Percentiles rank a stretch among this genome's conserved stretches.
Evolutionary conservation across 2,329 filamentous ascomycete genomes (phyloP).

Genomic region (Penicillium sp.): DNA sequence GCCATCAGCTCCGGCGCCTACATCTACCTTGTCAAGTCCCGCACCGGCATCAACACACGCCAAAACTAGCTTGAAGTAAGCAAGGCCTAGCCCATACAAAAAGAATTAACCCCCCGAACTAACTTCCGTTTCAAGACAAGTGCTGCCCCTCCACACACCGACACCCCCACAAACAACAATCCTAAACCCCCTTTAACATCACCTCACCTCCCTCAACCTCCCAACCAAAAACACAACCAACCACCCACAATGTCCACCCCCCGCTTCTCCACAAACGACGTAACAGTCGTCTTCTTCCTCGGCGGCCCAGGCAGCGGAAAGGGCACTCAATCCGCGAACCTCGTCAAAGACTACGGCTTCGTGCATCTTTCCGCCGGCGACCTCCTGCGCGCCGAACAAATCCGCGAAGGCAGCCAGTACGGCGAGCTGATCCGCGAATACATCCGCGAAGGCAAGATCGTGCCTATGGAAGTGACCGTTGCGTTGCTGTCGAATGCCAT

Average conservation of each 20-base stretch:
- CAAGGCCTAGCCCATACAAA: neutral
- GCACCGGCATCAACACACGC: constrained; percentile 32
- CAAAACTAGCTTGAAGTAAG: constrained; percentile 13
- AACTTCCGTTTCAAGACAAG: constrained; percentile 5
- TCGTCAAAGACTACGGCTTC: constrained; percentile 87
- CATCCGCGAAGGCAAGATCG: constrained; percentile 92
- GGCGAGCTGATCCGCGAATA: constrained; percentile 89
- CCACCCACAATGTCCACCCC: constrained; percentile 51
- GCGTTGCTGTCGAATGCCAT: constrained; percentile 93
- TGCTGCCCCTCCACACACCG: constrained; percentile 39
- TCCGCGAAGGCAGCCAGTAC: constrained; percentile 81
- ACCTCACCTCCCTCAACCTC: neutral
- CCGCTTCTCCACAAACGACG: constrained; percentile 73
- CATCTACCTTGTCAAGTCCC: constrained; percentile 52
- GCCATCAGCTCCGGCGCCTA: constrained; percentile 52
- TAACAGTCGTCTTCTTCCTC: constrained; percentile 95
- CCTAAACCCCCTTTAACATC: neutral
- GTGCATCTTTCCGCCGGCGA: constrained; percentile 91
- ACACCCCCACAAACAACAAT: constrained; percentile 49
- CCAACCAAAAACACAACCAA: neutral
- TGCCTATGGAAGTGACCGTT: constrained; percentile 98
- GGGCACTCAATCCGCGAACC: constrained; percentile 88
- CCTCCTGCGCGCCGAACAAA: constrained; percentile 88
- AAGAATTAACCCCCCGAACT: neutral
- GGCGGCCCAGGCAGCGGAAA: constrained; percentile 95